phyloP scores from a whole-genome alignment of 106 monocot species.

The Narthecium ossifragum region DNA sequence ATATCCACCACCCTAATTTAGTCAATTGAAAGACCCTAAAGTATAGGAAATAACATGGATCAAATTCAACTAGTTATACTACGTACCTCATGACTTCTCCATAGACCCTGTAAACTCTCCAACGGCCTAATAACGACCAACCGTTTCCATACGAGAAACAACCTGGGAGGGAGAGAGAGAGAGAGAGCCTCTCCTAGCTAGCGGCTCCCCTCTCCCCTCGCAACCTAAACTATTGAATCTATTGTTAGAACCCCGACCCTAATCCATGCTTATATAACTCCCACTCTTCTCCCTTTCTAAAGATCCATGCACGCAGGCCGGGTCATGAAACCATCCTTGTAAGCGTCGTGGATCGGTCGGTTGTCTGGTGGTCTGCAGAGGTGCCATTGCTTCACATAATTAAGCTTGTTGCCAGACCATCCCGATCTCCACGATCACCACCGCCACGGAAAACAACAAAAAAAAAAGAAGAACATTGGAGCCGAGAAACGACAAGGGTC shows the following conservation, averaged over 20 bases:
- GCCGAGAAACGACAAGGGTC: neutral
- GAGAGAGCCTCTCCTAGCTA: too few species aligned
- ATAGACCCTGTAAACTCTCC: neutral
- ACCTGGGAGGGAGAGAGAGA: too few species aligned
- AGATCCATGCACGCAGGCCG: neutral
- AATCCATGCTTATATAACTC: neutral
- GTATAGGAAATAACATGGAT: neutral
- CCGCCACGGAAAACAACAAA: neutral
- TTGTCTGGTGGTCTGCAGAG: too few species aligned
- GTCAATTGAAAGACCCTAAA: too few species aligned
- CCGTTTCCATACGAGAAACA: neutral
- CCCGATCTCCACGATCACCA: neutral
- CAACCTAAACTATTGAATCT: too few species aligned
- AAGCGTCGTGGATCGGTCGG: constrained; percentile 1
- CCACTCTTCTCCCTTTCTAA: neutral
- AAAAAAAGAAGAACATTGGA: neutral
- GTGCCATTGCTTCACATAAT: neutral
- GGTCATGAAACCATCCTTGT: constrained; percentile 1
- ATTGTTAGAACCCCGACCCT: neutral
- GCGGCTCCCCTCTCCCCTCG: neutral
- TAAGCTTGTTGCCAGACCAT: neutral
- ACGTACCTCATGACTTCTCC: neutral
- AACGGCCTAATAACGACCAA: neutral
- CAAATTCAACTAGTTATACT: neutral
- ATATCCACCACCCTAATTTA: too few species aligned